These are phyloP conservation scores for Salvia sclarea DNA, from an alignment of 305 asterid species.

Conservation along the genomic window DNA sequence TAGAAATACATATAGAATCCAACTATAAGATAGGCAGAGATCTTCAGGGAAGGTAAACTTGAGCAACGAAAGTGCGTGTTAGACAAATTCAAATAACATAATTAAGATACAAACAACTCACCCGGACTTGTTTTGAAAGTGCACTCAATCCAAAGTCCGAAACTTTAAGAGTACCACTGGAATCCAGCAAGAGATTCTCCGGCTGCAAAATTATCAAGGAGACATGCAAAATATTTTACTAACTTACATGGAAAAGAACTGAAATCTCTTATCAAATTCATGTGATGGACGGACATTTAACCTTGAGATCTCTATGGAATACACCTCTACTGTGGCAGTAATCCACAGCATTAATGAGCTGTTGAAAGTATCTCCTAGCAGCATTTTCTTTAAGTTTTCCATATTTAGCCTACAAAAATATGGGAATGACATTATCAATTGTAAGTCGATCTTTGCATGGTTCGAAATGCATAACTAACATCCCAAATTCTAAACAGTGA, in stretches of 20 bases:
- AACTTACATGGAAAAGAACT: conserved; percentile 22
- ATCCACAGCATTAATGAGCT: conserved; percentile 84
- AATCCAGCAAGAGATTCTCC: conserved; percentile 77
- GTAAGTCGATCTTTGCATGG: neutral
- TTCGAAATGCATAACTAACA: neutral
- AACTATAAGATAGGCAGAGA: neutral
- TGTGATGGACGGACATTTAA: conserved; percentile 16
- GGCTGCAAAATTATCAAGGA: conserved; percentile 54
- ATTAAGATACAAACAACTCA: conserved; percentile 38
- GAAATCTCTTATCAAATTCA: conserved; percentile 1
- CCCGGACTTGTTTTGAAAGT: conserved; percentile 70
- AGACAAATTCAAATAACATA: neutral
- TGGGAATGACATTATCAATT: neutral
- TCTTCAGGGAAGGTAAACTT: neutral
- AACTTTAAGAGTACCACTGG: conserved; percentile 65
- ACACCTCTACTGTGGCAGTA: conserved; percentile 93
- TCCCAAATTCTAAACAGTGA: conserved; percentile 2
- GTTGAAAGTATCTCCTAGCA: conserved; percentile 75
- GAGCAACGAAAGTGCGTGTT: neutral
- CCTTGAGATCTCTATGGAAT: conserved; percentile 87
- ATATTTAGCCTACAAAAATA: conserved; percentile 52
- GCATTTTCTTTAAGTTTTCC: conserved; percentile 72
- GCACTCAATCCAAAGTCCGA: conserved; percentile 90
- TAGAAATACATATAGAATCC: neutral
- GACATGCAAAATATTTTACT: conserved; percentile 17